These are phyloP conservation scores for Alternaria triticimaculans DNA, from an alignment of 2,329 filamentous ascomycete species.

Conservation along the genomic window DNA sequence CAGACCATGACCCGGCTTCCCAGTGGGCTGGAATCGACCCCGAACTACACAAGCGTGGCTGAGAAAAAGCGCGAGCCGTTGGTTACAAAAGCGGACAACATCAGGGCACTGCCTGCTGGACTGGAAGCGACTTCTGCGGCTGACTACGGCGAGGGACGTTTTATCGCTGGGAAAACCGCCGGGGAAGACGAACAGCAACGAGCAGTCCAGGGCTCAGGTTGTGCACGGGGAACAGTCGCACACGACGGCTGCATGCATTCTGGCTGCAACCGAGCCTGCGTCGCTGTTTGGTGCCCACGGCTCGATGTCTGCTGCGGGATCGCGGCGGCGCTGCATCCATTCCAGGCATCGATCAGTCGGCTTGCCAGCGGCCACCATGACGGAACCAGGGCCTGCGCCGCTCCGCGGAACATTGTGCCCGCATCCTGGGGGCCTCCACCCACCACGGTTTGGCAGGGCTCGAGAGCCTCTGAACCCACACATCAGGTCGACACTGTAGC, in stretches of 20 bases:
- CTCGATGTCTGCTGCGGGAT: constrained; percentile 21
- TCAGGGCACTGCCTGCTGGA: constrained; percentile 11
- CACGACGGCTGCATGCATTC: constrained; percentile 22
- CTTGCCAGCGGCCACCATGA: constrained; percentile 17
- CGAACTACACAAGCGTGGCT: constrained; percentile 38
- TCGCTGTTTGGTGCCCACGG: constrained; percentile 15
- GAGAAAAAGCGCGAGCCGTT: constrained; percentile 28
- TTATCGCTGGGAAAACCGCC: background rate
- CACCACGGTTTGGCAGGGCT: background rate
- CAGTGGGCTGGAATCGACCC: constrained; percentile 37
- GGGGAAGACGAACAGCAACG: constrained; percentile 11
- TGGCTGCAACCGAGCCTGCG: constrained; percentile 15
- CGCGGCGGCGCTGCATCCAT: constrained; percentile 11
- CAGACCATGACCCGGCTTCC: constrained; percentile 29
- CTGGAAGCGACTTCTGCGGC: constrained; percentile 5
- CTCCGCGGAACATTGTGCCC: constrained; percentile 10
- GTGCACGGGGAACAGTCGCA: constrained; percentile 12
- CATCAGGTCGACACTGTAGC: background rate
- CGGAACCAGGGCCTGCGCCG: constrained; percentile 13
- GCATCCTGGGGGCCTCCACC: constrained; percentile 4
- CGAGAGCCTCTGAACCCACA: background rate
- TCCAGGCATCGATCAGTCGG: constrained; percentile 11
- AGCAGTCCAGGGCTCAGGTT: constrained; percentile 4
- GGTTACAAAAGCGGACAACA: constrained; percentile 22
- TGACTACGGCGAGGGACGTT: constrained; percentile 13